phyloP scores from a whole-genome alignment of 345 rosid genomes.

The Mangifera indica region DNA sequence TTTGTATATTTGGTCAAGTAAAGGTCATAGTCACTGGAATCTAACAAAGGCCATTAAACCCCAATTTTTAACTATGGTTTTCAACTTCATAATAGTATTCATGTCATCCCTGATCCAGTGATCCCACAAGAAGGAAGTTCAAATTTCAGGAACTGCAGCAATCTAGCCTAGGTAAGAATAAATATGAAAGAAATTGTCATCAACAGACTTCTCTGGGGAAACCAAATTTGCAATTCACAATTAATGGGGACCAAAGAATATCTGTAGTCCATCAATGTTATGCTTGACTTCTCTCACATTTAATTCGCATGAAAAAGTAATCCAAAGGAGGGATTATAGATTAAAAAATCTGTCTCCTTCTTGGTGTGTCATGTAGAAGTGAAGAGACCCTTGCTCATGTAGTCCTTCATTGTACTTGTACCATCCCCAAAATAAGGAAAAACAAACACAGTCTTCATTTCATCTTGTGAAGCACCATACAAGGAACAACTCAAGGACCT shows the following conservation, averaged over 20 bases:
- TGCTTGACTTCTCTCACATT: neutral
- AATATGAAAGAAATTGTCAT: neutral
- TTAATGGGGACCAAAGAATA: neutral
- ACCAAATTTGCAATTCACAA: neutral
- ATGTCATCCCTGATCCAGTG: neutral
- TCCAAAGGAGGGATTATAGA: neutral
- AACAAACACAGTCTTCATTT: neutral
- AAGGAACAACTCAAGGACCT: neutral
- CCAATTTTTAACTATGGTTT: neutral
- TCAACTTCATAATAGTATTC: neutral
- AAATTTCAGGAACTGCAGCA: neutral
- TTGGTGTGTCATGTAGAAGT: neutral
- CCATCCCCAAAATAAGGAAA: too few species aligned
- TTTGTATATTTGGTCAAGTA: too few species aligned
- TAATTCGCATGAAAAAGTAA: neutral
- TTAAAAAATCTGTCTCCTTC: neutral
- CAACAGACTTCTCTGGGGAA: neutral
- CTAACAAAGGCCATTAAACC: neutral
- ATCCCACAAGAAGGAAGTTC: neutral
- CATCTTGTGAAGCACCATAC: neutral
- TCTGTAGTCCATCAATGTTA: neutral
- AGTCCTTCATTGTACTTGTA: neutral
- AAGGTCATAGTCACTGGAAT: neutral
- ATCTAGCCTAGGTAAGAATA: neutral
- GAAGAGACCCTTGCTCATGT: neutral